A percentile compares a stretch with the other conserved stretches of the same genome.
phyloP scores from a whole-genome alignment of 441 rosid genomes.

The Aquilaria agallochum region DNA sequence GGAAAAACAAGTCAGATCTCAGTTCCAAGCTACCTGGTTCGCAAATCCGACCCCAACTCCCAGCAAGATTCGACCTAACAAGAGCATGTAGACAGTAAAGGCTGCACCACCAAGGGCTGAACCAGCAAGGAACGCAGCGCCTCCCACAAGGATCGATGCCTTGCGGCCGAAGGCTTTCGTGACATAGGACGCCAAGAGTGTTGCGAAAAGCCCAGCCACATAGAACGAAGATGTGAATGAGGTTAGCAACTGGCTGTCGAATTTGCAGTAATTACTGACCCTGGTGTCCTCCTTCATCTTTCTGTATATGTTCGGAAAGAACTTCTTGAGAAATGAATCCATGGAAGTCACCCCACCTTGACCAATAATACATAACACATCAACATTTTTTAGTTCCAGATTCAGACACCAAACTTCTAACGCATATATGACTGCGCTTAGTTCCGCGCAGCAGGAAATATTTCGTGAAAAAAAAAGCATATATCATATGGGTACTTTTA shows the following conservation, averaged over 20 bases:
- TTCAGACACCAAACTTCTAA: background rate
- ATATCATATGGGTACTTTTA: background rate
- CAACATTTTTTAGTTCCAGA: background rate
- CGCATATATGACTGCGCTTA: background rate
- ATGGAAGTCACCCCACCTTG: constrained; percentile 65
- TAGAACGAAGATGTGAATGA: constrained; percentile 59
- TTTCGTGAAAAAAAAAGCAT: background rate
- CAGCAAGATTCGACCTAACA: constrained; percentile 48
- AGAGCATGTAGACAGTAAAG: constrained; percentile 41
- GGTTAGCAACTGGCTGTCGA: constrained; percentile 46
- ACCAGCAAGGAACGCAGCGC: constrained; percentile 45
- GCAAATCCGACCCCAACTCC: constrained; percentile 61
- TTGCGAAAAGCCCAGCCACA: constrained; percentile 39
- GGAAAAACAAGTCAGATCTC: background rate
- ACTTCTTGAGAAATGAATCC: constrained; percentile 47
- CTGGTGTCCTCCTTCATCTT: constrained; percentile 37
- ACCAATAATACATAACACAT: background rate
- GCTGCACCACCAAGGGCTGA: constrained; percentile 49
- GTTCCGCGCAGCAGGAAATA: too few species aligned
- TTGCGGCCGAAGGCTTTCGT: constrained; percentile 50
- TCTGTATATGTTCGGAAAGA: constrained; percentile 40
- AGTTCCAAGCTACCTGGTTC: constrained; percentile 33
- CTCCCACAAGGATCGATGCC: constrained; percentile 41
- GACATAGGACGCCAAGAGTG: constrained; percentile 39
- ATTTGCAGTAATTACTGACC: constrained; percentile 50